These are phyloP conservation scores for Fusarium protoensiforme DNA, from an alignment of 2,329 filamentous ascomycete genomes.

Conservation along the genomic window DNA sequence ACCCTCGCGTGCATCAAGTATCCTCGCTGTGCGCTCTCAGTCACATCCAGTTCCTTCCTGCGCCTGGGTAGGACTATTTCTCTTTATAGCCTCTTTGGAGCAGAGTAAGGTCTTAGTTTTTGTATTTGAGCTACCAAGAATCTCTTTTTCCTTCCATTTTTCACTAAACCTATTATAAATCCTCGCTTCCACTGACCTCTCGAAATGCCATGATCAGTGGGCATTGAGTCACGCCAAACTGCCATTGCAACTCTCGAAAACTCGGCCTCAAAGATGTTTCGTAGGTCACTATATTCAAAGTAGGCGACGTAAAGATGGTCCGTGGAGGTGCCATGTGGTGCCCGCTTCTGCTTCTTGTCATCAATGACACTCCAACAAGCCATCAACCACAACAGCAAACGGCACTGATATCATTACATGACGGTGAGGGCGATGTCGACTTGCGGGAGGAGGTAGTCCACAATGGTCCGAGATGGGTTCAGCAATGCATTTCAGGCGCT, in stretches of 20 bases:
- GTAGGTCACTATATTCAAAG: neutral
- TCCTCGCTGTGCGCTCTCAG: neutral
- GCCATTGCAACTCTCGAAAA: neutral
- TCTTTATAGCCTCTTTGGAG: neutral
- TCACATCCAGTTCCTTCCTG: neutral
- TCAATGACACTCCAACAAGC: neutral
- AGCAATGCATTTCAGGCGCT: neutral
- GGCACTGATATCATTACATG: neutral
- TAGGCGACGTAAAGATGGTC: neutral
- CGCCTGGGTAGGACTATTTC: neutral
- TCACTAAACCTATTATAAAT: neutral
- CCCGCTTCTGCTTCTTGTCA: neutral
- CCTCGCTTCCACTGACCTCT: neutral
- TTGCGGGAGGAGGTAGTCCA: neutral
- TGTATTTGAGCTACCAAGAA: neutral
- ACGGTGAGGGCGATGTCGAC: no score
- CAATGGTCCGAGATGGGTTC: neutral
- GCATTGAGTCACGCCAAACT: neutral
- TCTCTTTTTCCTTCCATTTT: neutral
- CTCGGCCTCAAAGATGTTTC: neutral
- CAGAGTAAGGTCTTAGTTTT: neutral
- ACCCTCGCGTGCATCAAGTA: neutral
- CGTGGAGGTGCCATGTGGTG: neutral
- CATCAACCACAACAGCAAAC: neutral
- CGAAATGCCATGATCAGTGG: neutral